Base-by-base conservation (phyloP, 805 yeast genomes). In the Wickerhamiella kurtzmanii region DNA sequence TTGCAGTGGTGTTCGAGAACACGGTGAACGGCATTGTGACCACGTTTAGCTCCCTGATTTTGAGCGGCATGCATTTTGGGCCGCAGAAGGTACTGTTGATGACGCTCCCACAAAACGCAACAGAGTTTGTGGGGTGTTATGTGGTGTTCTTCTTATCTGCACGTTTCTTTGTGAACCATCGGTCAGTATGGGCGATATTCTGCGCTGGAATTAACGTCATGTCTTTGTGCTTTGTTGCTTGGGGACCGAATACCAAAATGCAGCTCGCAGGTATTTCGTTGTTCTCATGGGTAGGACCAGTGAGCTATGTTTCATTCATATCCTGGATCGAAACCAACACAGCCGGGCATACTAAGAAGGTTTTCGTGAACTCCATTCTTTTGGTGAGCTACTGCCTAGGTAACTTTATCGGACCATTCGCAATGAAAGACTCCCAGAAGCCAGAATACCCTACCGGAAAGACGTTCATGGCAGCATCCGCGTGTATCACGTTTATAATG, bases 401-500 rank as follows among this genome's bases (percentile, higher is more conserved):
- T 19, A 77, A 75, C 55, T 61, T 74, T 43, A 61, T 68, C 43
- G 81, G 81, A 2, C 79, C 80, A 9, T 77, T 80, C 61, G 70
- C 82, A 17, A 82, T 82, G 65, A 70, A 67, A 49, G 62, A 72
- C 0, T 53, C 62, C 4, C 75, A 80, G 48, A 78, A 76, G n/a
- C 87, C 87, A 4, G 57, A 61, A 37, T 82, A 80, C 56, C 63
- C 43, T 67, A 76, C 71, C 68, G 79, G 54, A 71, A 82, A 39
- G 72, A 78, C 25, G 68, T 77, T 62, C 67, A 75, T 45, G 76
- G 79, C 53, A 62, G 81, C 49, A 66, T 70, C 79, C 2, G 73
- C 74, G 43, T 63, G 69, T 37, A 70, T 68, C 1, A 54, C 48
- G 8, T 46, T 68, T 70, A 51, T 60, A 68, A 35, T 40, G 8